Conservation (phyloP, 1,139 yeast genomes). For the Magnusiomyces sp. region DNA sequence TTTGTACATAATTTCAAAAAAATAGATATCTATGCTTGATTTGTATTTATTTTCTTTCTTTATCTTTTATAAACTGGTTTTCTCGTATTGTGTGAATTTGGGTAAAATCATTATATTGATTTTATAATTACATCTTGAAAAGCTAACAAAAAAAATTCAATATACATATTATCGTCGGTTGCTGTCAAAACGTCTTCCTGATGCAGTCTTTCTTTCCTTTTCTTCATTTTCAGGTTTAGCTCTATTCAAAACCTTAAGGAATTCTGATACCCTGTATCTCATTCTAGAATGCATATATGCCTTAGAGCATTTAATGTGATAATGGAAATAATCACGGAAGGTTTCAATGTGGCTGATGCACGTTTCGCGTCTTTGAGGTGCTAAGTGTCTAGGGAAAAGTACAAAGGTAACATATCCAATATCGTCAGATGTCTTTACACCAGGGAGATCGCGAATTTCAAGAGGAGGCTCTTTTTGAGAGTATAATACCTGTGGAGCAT, state of each 20-base stretch:
- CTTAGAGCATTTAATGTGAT: slow-evolving; percentile 95
- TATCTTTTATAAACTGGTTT: slow-evolving; percentile 1
- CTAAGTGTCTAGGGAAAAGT: slow-evolving; percentile 61
- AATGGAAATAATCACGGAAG: slow-evolving; percentile 94
- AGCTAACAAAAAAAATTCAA: not conserved
- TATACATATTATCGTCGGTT: not conserved
- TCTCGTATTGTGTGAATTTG: slow-evolving; percentile 1
- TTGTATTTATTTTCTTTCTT: not conserved
- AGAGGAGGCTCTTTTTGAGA: slow-evolving; percentile 88
- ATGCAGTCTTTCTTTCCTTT: slow-evolving; percentile 75
- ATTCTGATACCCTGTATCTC: slow-evolving; percentile 91
- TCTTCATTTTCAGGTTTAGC: slow-evolving; percentile 91
- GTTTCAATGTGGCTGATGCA: slow-evolving; percentile 84
- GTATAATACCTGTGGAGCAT: slow-evolving; percentile 95
- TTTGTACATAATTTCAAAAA: too few relatives aligned
- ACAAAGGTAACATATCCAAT: slow-evolving; percentile 41
- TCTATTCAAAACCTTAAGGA: slow-evolving; percentile 88
- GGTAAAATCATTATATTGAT: slow-evolving; percentile 1
- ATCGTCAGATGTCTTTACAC: slow-evolving; percentile 27
- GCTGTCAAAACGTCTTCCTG: slow-evolving; percentile 67
- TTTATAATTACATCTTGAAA: not conserved
- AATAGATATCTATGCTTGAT: too few relatives aligned
- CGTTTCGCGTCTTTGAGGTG: slow-evolving; percentile 67
- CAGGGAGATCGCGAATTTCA: slow-evolving; percentile 51
- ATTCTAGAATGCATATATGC: slow-evolving; percentile 98